Evolutionary conservation across 2,329 filamentous ascomycete genomes (phyloP), one percentile per base, ranked within the genome.

Genomic region (Aureobasidium namibiae): DNA sequence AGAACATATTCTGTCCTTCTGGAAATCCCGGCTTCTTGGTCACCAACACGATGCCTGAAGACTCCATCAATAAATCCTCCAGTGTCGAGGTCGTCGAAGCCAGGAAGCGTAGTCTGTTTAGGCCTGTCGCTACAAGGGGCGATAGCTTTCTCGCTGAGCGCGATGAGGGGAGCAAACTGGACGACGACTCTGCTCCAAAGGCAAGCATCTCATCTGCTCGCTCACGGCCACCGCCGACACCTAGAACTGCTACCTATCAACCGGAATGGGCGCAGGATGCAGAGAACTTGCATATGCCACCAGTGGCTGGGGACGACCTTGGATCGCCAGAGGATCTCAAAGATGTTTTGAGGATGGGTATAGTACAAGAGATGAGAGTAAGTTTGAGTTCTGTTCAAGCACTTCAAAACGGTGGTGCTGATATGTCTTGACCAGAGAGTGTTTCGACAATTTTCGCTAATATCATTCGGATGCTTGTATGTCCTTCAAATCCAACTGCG

Each of bases 271-370:
- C 41, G 1, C n/a, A 56, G 14, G 42, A 46, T 39, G 16, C 54
- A 46, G 31, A 26, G 21, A 18, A 46, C 16, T 2, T 23, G 31
- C 7, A 13, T 3, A 13, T 21, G 16, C 42, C 23, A 1, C 21
- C 21, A 33, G 3, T 23, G 6, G 16, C n/a, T 31, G 14, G 33
- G 2, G 10, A 57, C 6, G 31, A 31, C 21, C 33, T 38, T 23
- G 50, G 50, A 29, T 42, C 54, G 18, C 41, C 42, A 21, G 54
- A 57, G 26, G 75, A 78, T 62, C 68, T 71, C 34, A 66, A 65
- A 18, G 72, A 79, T 60, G 75, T 80, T 73, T 68, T 68, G 41
- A 73, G 76, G 16, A 69, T 80, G 72, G 77, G 77, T 10, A 79
- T 78, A 65, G 67, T 70, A 23, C 76, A 78, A 56, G 74, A 79